phyloP scores from a whole-genome alignment of 2,329 filamentous ascomycete species.

The Cercospora sp. region DNA sequence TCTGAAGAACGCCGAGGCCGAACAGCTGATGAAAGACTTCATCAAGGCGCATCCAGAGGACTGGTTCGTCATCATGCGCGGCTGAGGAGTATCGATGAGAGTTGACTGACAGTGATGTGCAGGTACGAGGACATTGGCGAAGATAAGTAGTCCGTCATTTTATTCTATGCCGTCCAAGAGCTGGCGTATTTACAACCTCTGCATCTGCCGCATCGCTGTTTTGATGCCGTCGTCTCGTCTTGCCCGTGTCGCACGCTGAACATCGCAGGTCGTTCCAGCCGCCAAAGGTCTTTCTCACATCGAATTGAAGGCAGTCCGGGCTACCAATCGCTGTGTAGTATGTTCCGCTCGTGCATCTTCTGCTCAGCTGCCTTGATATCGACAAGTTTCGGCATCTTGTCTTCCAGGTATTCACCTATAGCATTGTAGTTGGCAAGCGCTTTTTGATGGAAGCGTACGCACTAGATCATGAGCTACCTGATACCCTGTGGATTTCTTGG shows the following conservation, averaged over 20 bases:
- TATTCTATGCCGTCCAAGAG: slow-evolving; percentile 6
- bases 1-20: slow-evolving; percentile 64
- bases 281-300: background rate
- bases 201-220: background rate
- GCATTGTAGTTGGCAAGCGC: slow-evolving; percentile 33
- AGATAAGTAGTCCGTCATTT: slow-evolving; percentile 26
- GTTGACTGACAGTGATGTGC: slow-evolving; percentile 25
- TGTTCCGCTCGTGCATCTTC: slow-evolving; percentile 41
- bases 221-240: background rate
- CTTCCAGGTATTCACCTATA: slow-evolving; percentile 34
- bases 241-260: background rate
- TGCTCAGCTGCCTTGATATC: slow-evolving; percentile 34
- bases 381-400: slow-evolving; percentile 26
- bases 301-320: background rate
- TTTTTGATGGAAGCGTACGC: slow-evolving; percentile 10
- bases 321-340: slow-evolving; percentile 40
- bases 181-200: background rate
- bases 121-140: slow-evolving; percentile 45
- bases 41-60: slow-evolving; percentile 70
- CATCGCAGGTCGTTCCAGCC: background rate
- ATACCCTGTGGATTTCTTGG: slow-evolving; percentile 71
- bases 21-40: slow-evolving; percentile 69
- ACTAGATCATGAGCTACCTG: slow-evolving; percentile 41
- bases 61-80: slow-evolving; percentile 47
- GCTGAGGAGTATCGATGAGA: slow-evolving; percentile 6